phyloP scores from a whole-genome alignment of 2,329 filamentous ascomycete genomes.

The Aspergillus proliferans region DNA sequence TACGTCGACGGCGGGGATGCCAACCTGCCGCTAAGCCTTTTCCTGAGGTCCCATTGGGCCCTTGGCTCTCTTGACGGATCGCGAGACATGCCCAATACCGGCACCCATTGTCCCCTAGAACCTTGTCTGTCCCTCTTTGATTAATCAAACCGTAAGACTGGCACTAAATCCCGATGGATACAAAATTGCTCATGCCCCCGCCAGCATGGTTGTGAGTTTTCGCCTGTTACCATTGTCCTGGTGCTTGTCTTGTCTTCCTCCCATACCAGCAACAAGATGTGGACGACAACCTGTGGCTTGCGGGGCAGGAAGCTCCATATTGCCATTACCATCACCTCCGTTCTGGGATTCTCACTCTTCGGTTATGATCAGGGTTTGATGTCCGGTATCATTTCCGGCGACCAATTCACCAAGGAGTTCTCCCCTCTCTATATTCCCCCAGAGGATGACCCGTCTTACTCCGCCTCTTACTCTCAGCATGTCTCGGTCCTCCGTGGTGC shows the following conservation, averaged over 20 bases:
- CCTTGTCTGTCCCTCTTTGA: background rate
- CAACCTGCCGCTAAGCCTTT: slow-evolving; percentile 1
- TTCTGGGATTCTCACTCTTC: slow-evolving; percentile 49
- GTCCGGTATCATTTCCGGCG: slow-evolving; percentile 24
- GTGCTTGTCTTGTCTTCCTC: background rate
- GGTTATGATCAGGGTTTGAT: slow-evolving; percentile 33
- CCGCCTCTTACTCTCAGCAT: slow-evolving; percentile 22
- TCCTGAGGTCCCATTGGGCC: background rate
- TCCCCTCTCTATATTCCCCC: slow-evolving; percentile 21
- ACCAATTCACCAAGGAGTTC: slow-evolving; percentile 21
- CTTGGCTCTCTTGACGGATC: slow-evolving; percentile 2
- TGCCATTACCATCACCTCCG: slow-evolving; percentile 25
- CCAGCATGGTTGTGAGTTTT: background rate
- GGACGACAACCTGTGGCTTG: slow-evolving; percentile 24
- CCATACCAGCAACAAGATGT: slow-evolving; percentile 18
- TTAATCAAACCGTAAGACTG: slow-evolving; percentile 2
- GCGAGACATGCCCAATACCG: slow-evolving; percentile 6
- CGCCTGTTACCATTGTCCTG: background rate
- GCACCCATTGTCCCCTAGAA: background rate
- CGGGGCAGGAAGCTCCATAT: slow-evolving; percentile 18
- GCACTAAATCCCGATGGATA: slow-evolving; percentile 1
- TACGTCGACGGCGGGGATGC: background rate
- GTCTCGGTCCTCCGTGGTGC: slow-evolving; percentile 45
- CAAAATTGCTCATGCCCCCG: slow-evolving; percentile 1
- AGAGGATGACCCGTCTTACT: slow-evolving; percentile 30